These are phyloP conservation scores for Pleurotus giganteus DNA, from an alignment of 768 basidiomycete species.

Conservation along the genomic window DNA sequence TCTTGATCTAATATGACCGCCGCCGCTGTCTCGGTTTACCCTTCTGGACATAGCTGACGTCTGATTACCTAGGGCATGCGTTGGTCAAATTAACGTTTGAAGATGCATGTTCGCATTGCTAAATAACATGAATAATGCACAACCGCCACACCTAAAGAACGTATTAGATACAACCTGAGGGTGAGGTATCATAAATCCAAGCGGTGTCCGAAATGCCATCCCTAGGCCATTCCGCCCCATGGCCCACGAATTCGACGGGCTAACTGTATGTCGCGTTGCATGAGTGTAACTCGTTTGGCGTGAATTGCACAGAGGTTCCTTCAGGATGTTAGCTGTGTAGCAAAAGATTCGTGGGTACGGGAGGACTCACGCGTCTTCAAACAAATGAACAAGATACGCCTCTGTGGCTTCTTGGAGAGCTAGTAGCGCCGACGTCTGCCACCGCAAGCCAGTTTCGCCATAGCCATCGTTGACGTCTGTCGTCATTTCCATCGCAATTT, in stretches of 20 bases:
- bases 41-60: neutral
- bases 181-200: neutral
- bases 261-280: conserved; percentile 96
- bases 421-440: conserved; percentile 93
- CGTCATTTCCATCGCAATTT: conserved; percentile 89
- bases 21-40: neutral
- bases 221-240: conserved; percentile 71
- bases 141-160: neutral
- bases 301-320: conserved; percentile 97
- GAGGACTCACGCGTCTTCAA: conserved; percentile 94
- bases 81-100: no score
- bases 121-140: no score
- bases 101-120: no score
- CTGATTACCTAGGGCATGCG: neutral
- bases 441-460: conserved; percentile 64
- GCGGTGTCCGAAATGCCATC: neutral
- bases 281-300: conserved; percentile 96
- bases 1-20: conserved; percentile 95
- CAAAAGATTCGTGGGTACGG: neutral
- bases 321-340: conserved; percentile 11
- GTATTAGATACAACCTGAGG: neutral
- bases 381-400: conserved; percentile 91
- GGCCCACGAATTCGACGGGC: conserved; percentile 93
- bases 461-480: conserved; percentile 68
- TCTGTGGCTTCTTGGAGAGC: conserved; percentile 97